Conservation (phyloP, 139 green algal genomes). For the Micractinium sp. region DNA sequence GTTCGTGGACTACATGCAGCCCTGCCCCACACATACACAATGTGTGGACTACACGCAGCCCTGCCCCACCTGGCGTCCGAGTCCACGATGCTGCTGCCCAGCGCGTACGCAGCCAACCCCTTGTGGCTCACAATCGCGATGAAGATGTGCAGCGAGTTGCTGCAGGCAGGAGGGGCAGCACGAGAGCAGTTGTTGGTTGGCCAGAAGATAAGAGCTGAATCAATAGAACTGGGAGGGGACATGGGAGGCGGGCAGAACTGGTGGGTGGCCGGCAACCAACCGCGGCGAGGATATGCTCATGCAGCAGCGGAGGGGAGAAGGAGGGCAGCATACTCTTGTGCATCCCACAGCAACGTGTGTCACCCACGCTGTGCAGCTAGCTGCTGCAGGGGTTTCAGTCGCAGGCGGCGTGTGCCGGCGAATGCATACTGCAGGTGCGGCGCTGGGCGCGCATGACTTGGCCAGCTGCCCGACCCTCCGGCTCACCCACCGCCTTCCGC, state of each 20-base stretch:
- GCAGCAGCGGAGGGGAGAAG: neutral
- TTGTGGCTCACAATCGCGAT: constrained; percentile 83
- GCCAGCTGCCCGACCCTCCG: no score
- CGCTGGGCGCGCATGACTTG: no score
- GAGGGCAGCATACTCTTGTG: no score
- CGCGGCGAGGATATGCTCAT: neutral
- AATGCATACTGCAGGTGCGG: no score
- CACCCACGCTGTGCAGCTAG: no score
- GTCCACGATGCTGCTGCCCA: constrained; percentile 80
- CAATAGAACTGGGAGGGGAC: neutral
- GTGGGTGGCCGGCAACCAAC: neutral
- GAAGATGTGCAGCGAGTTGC: constrained; percentile 80
- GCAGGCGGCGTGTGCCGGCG: no score
- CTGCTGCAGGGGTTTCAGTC: no score
- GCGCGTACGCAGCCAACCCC: constrained; percentile 82
- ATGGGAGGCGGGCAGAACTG: neutral
- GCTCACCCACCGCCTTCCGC: no score
- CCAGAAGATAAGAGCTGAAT: no score
- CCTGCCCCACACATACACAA: constrained; percentile 4
- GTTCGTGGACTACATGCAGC: no score
- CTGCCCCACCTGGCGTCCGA: constrained; percentile 26
- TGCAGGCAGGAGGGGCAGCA: neutral
- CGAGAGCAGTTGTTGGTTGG: neutral
- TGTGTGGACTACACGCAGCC: no score
- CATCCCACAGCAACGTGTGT: no score